These are phyloP conservation scores for Suillus brevipes DNA, from an alignment of 768 basidiomycete species.

Conservation along the genomic window DNA sequence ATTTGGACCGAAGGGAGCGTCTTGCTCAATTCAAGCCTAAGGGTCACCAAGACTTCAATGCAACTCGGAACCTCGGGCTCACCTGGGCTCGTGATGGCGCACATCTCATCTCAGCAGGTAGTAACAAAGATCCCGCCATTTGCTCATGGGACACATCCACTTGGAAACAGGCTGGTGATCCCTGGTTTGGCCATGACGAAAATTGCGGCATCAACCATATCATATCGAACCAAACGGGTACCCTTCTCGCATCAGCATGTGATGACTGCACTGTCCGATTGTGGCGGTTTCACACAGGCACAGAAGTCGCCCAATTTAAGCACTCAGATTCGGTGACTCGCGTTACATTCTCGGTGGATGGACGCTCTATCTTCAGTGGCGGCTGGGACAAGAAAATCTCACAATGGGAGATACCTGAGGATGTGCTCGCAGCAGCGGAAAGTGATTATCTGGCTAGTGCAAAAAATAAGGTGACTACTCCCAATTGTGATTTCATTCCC, in stretches of 20 bases:
- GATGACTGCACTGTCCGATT: neutral
- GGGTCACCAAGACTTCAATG: neutral
- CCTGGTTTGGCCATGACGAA: neutral
- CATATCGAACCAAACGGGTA: neutral
- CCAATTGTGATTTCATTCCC: neutral
- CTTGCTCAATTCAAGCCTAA: constrained; percentile 1
- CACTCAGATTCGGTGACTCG: neutral
- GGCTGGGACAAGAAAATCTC: neutral
- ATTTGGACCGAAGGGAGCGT: neutral
- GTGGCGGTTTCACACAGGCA: neutral
- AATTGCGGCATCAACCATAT: neutral
- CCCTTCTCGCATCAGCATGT: neutral
- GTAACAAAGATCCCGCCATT: neutral
- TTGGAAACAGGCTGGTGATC: neutral
- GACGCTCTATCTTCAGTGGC: neutral
- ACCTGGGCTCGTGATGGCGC: neutral
- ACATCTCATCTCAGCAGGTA: neutral
- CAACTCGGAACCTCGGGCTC: neutral
- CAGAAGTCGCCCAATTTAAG: neutral
- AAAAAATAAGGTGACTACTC: neutral
- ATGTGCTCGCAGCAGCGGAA: neutral
- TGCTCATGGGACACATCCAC: neutral
- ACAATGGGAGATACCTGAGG: neutral
- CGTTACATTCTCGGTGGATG: neutral
- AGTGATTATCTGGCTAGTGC: no score